phyloP scores from a whole-genome alignment of 257 asterid species.

The Solanum bulbocastanum region DNA sequence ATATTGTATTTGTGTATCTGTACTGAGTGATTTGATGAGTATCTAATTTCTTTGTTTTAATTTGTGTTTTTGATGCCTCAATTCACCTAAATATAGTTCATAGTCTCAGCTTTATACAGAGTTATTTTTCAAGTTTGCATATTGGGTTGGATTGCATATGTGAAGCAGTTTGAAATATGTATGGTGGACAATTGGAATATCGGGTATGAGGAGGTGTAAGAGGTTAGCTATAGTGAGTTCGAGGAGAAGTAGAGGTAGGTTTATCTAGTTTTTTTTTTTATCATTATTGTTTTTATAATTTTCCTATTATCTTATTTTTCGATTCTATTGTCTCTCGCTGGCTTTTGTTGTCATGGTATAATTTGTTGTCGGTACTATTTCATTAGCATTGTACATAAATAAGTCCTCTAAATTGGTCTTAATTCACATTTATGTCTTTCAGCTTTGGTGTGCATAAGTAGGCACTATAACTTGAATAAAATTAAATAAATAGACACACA shows the following conservation, averaged over 20 bases:
- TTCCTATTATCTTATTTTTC: not conserved
- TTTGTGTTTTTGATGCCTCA: not conserved
- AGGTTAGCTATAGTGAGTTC: not conserved
- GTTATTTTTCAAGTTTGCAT: not conserved
- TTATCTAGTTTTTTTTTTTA: not conserved
- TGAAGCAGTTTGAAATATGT: not conserved
- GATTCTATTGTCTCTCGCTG: not conserved
- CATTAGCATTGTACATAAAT: too few relatives aligned
- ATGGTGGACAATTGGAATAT: not conserved
- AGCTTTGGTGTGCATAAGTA: too few relatives aligned
- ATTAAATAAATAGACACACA: too few relatives aligned
- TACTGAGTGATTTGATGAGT: not conserved
- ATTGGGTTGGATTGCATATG: not conserved
- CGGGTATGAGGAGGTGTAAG: not conserved
- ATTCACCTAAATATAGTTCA: not conserved
- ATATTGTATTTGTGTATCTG: not conserved
- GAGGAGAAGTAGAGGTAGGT: not conserved
- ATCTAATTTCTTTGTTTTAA: not conserved
- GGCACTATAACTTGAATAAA: too few relatives aligned
- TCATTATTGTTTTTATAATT: not conserved
- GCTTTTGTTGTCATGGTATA: not conserved
- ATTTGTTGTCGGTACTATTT: not conserved
- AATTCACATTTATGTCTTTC: too few relatives aligned
- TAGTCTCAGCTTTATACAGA: not conserved
- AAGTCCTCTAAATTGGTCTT: too few relatives aligned